Evolutionary conservation across 2,329 filamentous ascomycete genomes (phyloP), one percentile per base, ranked within the genome.

Genomic region (Aspergillus cejpii): DNA sequence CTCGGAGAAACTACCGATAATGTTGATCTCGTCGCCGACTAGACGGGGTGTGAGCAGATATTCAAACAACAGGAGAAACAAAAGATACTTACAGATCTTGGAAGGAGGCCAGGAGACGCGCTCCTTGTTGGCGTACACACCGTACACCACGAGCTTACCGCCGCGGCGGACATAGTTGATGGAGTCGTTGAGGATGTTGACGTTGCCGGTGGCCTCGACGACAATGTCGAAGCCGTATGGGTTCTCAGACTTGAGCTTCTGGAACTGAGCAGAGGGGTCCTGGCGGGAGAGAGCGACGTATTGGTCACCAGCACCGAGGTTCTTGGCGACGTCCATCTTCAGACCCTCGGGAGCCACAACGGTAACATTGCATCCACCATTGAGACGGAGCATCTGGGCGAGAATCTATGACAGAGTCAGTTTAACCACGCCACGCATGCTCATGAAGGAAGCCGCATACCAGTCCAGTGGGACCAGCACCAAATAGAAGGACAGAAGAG

Each of bases 141-240:
- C 83, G 53, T 86, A 87, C 48, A 84, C 81, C 34, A 86, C 79
- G 24, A 87, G 71, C 62, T 83, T 86, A 44, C 84, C 83, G 33
- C 83, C 83, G 41, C 83, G 76, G 37, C 81, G 79, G 53, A 84
- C 80, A 61, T 84, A 87, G 67, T 85, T 74, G 63, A 87, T 84
- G 21, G 81, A 73, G 56, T 83, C 77, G 60, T 87, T 83, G 2
- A 87, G 74, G 39, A 87, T 81, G 64, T 79, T 80, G 37, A 78
- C 72, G 41, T 77, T 83, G 14, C 84, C 84, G 10, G 83, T 86
- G 27, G 83, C 83, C 69, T 86, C 81, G 17, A 85, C 76, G 19
- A 85, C 81, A 51, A 86, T 80, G 53, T 87, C 83, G 59, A 87
- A 87, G 3, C 84, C 84, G 56, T 86, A 80, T 0, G 83, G 82